Percentiles rank a stretch among this genome's conserved stretches.
Evolutionary conservation across 1,284 basidiomycete genomes (phyloP).

Genomic region (Papiliotrema laurentii): DNA sequence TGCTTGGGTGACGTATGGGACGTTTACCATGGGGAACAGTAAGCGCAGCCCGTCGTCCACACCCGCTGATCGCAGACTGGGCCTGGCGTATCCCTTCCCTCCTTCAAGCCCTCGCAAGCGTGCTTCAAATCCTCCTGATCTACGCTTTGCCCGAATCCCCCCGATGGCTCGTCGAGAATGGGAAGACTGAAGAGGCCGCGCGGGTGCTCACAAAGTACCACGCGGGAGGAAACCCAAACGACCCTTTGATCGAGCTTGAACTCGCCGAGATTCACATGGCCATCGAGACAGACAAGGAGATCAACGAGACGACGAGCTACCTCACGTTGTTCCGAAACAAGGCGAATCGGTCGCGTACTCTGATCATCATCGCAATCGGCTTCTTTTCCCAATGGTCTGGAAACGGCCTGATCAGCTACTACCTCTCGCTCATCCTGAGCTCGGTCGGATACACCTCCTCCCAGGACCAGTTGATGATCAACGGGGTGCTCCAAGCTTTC

Average conservation of each 20-base stretch:
- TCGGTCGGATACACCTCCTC: slow-evolving; percentile 54
- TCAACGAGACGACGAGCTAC: slow-evolving; percentile 3
- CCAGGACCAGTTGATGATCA: slow-evolving; percentile 56
- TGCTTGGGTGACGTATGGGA: slow-evolving; percentile 30
- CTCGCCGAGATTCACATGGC: slow-evolving; percentile 43
- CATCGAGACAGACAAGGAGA: slow-evolving; percentile 19
- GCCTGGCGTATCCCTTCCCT: slow-evolving; percentile 57
- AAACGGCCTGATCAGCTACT: slow-evolving; percentile 56
- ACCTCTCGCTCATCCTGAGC: slow-evolving; percentile 58
- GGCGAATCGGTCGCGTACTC: slow-evolving; percentile 8
- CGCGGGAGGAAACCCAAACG: slow-evolving; percentile 46
- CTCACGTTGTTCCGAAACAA: slow-evolving; percentile 7
- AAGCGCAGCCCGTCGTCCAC: slow-evolving; percentile 6
- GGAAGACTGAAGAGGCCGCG: slow-evolving; percentile 53
- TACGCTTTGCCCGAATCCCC: slow-evolving; percentile 52
- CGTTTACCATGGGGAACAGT: slow-evolving; percentile 26
- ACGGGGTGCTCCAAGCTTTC: slow-evolving; percentile 55
- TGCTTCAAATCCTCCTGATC: slow-evolving; percentile 57
- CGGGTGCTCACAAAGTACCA: slow-evolving; percentile 59
- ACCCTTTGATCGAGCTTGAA: slow-evolving; percentile 45
- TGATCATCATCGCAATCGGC: slow-evolving; percentile 10
- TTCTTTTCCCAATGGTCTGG: slow-evolving; percentile 16
- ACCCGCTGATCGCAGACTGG: slow-evolving; percentile 10
- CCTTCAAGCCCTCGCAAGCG: slow-evolving; percentile 59
- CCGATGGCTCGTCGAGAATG: slow-evolving; percentile 61